Evolutionary conservation across 306 rosid genomes (phyloP).

Genomic region (Citrullus mucosospermus): DNA sequence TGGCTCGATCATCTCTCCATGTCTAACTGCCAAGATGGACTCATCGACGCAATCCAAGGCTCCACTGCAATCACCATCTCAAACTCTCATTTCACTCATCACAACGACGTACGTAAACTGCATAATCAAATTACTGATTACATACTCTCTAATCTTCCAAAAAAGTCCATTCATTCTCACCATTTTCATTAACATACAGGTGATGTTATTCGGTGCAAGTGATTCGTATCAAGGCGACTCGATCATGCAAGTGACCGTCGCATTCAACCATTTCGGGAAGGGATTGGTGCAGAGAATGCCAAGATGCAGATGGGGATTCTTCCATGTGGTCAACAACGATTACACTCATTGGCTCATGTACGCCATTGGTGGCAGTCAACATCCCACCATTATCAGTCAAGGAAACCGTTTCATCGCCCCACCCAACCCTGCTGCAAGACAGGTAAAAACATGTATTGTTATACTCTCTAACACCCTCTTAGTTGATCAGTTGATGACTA

Average conservation of each 20-base stretch:
- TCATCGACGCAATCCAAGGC: constrained; percentile 49
- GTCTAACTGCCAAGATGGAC: constrained; percentile 52
- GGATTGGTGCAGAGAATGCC: constrained; percentile 72
- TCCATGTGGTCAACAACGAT: constrained; percentile 70
- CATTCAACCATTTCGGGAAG: constrained; percentile 60
- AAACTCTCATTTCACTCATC: constrained; percentile 54
- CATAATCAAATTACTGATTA: not conserved
- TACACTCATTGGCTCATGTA: constrained; percentile 84
- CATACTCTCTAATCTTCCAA: not conserved
- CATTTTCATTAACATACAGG: not conserved
- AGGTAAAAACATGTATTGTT: not conserved
- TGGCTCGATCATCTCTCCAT: constrained; percentile 82
- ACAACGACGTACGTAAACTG: constrained; percentile 27
- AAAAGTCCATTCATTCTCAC: not conserved
- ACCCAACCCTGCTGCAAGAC: constrained; percentile 25
- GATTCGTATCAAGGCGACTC: constrained; percentile 25
- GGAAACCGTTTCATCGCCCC: constrained; percentile 86
- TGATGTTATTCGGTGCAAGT: constrained; percentile 53
- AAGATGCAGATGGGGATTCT: constrained; percentile 48
- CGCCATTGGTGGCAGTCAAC: constrained; percentile 74
- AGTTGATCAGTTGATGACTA: too few species aligned
- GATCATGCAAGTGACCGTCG: constrained; percentile 49
- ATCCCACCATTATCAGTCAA: constrained; percentile 64
- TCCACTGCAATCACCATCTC: constrained; percentile 76
- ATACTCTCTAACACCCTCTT: too few species aligned